Conservation (phyloP, 257 asterid genomes). For the Solanum pinnatisectum region DNA sequence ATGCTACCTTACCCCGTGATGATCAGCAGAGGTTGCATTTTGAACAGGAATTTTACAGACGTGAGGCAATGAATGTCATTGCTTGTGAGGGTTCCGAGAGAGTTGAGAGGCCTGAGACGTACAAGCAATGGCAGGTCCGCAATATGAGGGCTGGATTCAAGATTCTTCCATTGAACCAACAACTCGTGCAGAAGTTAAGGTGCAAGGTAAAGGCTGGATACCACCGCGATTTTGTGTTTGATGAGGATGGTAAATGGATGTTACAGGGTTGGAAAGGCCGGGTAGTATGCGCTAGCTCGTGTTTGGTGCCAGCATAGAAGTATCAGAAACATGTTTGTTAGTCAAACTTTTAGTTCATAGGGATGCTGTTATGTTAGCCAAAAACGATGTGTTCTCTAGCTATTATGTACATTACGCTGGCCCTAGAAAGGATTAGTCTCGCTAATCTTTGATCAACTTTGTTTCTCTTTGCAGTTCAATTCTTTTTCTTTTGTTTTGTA, state of each 20-base stretch:
- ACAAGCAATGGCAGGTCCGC: slow-evolving; percentile 86
- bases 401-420: not conserved
- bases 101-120: slow-evolving; percentile 87
- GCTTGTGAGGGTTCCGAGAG: slow-evolving; percentile 88
- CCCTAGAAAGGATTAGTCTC: not conserved
- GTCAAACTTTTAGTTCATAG: not conserved
- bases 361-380: not conserved
- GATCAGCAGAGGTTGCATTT: slow-evolving; percentile 50
- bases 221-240: slow-evolving; percentile 62
- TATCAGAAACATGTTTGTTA: not conserved
- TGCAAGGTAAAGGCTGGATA: slow-evolving; percentile 36
- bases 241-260: slow-evolving; percentile 79
- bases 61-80: slow-evolving; percentile 61
- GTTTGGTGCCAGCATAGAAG: slow-evolving; percentile 65
- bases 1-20: slow-evolving; percentile 64
- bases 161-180: slow-evolving; percentile 43
- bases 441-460: not conserved
- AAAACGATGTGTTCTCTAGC: not conserved
- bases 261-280: slow-evolving; percentile 97
- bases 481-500: not conserved
- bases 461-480: not conserved
- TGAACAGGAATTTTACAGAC: slow-evolving; percentile 73
- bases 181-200: slow-evolving; percentile 40
- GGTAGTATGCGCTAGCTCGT: slow-evolving; percentile 52
- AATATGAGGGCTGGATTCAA: slow-evolving; percentile 67